Base-by-base conservation (phyloP, 257 asterid species). In the Petunia axillaris region DNA sequence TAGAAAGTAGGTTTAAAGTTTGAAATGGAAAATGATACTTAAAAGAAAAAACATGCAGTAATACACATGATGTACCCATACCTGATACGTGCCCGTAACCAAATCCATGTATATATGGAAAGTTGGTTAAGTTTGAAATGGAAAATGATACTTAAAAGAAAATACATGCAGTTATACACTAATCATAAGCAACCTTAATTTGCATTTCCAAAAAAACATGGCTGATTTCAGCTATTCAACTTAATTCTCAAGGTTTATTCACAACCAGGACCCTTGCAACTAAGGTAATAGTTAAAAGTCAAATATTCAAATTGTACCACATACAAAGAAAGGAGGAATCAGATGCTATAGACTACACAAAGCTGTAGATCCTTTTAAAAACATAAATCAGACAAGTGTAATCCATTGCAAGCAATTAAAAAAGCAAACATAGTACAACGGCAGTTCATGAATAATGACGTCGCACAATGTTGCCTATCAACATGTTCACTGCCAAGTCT, bases 251-350 rank as follows among this genome's bases (percentile, higher is more conserved):
- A 48, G 62, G 62, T 48, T 2, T 10, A 71, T 71, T 15, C 62
- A 71, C 60, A 71, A 71, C 77, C 59, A 55, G 25, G 35, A 71
- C 77, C 41, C 77, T 1, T 71, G 44, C 77, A 60, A 15, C 62
- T 11, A 71, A 1, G 46, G 44, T 38, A 71, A 50, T 11, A 50
- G 60, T 13, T 41, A 25, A 25, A 5, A 53, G 59, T 44, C 58
- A 46, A 10, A 71, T 11, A 25, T 50, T 25, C 77, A 35, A 71
- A 6, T 35, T 71, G 14, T 63, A 35, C 36, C 77, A 71, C 62
- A 10, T 11, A 60, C 60, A 71, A 71, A 71, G 77, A 48, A 71
- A 48, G 14, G 77, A 71, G 35, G 60, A 71, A 35, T 60, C 50
- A 60, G 77, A 71, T 7, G 5, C 0, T 38, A 35, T 50, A 71